These are phyloP conservation scores for Albatrellus sp. DNA, from an alignment of 1,284 basidiomycete species.

Conservation along the genomic window DNA sequence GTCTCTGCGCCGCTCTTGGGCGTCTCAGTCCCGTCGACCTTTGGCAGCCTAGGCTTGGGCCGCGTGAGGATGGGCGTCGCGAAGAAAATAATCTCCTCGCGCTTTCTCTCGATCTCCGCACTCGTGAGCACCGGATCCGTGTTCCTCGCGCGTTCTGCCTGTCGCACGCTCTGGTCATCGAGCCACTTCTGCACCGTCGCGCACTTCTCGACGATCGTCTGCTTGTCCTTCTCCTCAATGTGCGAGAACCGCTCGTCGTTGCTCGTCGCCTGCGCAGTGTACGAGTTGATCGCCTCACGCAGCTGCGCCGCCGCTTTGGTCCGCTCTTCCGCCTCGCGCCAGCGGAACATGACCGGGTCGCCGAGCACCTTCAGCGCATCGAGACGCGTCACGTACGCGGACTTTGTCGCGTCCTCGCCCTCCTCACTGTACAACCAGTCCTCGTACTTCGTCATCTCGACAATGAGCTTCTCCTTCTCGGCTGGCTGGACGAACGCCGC, in stretches of 20 bases:
- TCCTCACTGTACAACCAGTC: conserved; percentile 95
- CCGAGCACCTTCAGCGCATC: conserved; percentile 74
- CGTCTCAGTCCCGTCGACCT: conserved; percentile 52
- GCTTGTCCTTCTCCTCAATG: conserved; percentile 81
- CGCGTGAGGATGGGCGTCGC: conserved; percentile 74
- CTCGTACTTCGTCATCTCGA: conserved; percentile 64
- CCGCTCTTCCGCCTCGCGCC: conserved; percentile 72
- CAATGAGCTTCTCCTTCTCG: conserved; percentile 71
- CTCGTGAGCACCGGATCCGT: conserved; percentile 73
- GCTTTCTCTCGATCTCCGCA: conserved; percentile 76
- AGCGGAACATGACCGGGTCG: conserved; percentile 75
- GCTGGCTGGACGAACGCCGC: conserved; percentile 55
- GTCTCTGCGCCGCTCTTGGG: conserved; percentile 53
- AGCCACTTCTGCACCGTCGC: conserved; percentile 88
- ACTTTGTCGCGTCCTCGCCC: conserved; percentile 90
- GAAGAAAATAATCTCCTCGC: conserved; percentile 81
- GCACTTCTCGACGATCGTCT: conserved; percentile 67
- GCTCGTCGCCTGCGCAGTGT: conserved; percentile 71
- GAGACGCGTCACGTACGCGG: conserved; percentile 72
- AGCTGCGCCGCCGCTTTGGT: conserved; percentile 59
- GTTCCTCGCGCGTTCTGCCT: conserved; percentile 80
- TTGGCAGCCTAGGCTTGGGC: conserved; percentile 75
- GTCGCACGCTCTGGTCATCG: conserved; percentile 77
- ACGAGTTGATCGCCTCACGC: conserved; percentile 77
- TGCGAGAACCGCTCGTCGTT: conserved; percentile 77